phyloP scores from a whole-genome alignment of 257 asterid genomes.

The Solanum gandarillasii region DNA sequence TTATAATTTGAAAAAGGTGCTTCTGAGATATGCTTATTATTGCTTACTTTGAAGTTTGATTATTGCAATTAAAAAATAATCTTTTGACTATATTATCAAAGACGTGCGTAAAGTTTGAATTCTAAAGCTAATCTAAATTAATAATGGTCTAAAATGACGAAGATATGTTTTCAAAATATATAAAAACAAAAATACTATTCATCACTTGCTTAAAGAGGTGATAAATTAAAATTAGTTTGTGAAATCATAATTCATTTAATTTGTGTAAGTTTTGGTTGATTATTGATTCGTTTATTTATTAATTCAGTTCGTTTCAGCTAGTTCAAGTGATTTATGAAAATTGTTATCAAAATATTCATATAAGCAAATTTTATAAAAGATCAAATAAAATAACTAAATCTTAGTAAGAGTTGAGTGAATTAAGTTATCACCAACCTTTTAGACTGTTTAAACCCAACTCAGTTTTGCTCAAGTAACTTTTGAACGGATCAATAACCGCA shows the following conservation, averaged over 20 bases:
- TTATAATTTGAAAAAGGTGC: background rate
- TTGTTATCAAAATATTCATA: no score
- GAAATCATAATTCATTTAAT: no score
- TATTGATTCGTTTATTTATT: no score
- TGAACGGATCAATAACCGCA: no score
- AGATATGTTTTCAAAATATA: background rate
- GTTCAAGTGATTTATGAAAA: no score
- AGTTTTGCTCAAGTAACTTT: no score
- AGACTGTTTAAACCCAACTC: rapidly evolving
- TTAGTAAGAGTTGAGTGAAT: background rate
- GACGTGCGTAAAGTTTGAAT: background rate
- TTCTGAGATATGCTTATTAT: background rate
- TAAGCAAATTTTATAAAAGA: background rate
- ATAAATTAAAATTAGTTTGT: no score
- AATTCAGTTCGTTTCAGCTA: no score
- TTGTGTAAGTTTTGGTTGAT: no score
- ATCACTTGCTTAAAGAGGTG: background rate
- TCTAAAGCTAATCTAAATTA: background rate
- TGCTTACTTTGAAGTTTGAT: background rate
- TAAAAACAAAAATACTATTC: background rate
- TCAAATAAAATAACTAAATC: no score
- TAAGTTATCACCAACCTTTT: background rate
- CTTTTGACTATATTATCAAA: background rate
- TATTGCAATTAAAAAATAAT: background rate
- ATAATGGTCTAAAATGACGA: background rate